Conservation (phyloP, 2,329 filamentous ascomycete genomes). For the Aureobasidium sp. region DNA sequence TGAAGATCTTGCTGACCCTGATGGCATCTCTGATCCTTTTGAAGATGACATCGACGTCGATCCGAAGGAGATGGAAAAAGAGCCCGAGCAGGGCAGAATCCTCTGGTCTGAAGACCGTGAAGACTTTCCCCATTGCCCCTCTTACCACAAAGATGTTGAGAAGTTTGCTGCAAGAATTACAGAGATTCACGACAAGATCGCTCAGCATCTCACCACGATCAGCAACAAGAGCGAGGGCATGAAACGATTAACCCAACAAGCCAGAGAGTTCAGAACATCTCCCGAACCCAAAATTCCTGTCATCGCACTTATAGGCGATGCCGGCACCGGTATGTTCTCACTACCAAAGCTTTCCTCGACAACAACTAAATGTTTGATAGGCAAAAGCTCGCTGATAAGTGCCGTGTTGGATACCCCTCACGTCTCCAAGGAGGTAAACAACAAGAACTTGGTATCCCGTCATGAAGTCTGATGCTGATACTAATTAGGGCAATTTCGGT, state of each 20-base stretch:
- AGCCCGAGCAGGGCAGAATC: not conserved
- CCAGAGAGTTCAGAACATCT: not conserved
- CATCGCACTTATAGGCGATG: constrained; percentile 21
- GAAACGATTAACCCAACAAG: not conserved
- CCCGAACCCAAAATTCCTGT: constrained; percentile 5
- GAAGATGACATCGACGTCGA: not conserved
- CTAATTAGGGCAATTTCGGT: not conserved
- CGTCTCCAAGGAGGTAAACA: constrained; percentile 21
- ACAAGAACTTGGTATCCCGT: not conserved
- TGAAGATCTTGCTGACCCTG: too few species aligned
- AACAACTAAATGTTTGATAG: constrained; percentile 14
- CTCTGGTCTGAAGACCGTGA: not conserved
- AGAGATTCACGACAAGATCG: not conserved
- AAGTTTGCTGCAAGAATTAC: not conserved
- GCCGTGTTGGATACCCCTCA: constrained; percentile 19
- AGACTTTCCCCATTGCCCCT: not conserved
- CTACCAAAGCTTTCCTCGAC: not conserved
- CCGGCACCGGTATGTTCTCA: constrained; percentile 16
- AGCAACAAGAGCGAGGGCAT: not conserved
- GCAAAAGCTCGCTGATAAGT: constrained; percentile 25
- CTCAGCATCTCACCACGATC: not conserved
- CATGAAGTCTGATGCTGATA: not conserved
- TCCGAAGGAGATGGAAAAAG: not conserved
- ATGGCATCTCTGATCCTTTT: too few species aligned
- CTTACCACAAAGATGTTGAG: not conserved